These are phyloP conservation scores for Fomitopsis betulina DNA, from an alignment of 1,284 basidiomycete species.

Conservation along the genomic window DNA sequence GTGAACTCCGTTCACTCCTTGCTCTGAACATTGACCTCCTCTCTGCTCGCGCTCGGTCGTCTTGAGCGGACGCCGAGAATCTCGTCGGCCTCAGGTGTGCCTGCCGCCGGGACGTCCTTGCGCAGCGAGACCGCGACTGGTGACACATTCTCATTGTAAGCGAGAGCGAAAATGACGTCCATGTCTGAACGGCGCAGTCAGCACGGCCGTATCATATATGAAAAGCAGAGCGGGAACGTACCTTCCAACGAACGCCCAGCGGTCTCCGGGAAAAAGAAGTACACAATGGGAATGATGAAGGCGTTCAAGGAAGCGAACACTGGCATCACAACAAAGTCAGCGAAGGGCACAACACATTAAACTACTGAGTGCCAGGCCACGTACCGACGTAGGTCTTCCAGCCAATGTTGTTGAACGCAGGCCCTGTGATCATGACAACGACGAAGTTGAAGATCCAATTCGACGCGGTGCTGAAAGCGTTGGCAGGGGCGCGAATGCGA, in stretches of 20 bases:
- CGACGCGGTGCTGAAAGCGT: constrained; percentile 63
- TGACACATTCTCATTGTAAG: constrained; percentile 51
- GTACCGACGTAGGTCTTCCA: constrained; percentile 61
- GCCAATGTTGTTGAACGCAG: constrained; percentile 57
- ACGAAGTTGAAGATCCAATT: constrained; percentile 68
- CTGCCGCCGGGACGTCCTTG: constrained; percentile 50
- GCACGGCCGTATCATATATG: background rate
- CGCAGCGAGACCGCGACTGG: constrained; percentile 52
- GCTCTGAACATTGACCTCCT: constrained; percentile 5
- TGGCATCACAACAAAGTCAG: constrained; percentile 14
- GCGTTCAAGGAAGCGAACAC: constrained; percentile 61
- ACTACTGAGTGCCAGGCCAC: constrained; percentile 1
- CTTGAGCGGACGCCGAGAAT: constrained; percentile 36
- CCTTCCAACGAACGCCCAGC: constrained; percentile 60
- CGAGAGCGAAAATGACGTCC: constrained; percentile 60
- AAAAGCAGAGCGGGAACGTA: constrained; percentile 16
- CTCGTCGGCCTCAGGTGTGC: constrained; percentile 48
- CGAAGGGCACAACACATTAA: background rate
- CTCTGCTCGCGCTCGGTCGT: constrained; percentile 4
- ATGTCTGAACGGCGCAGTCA: constrained; percentile 37
- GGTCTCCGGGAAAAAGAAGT: constrained; percentile 67
- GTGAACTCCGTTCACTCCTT: constrained; percentile 5
- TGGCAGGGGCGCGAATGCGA: constrained; percentile 61
- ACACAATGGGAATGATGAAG: constrained; percentile 55
- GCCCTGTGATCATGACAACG: constrained; percentile 65